These are phyloP conservation scores for Colletotrichum caudatum DNA, from an alignment of 2,329 filamentous ascomycete genomes.

Conservation along the genomic window DNA sequence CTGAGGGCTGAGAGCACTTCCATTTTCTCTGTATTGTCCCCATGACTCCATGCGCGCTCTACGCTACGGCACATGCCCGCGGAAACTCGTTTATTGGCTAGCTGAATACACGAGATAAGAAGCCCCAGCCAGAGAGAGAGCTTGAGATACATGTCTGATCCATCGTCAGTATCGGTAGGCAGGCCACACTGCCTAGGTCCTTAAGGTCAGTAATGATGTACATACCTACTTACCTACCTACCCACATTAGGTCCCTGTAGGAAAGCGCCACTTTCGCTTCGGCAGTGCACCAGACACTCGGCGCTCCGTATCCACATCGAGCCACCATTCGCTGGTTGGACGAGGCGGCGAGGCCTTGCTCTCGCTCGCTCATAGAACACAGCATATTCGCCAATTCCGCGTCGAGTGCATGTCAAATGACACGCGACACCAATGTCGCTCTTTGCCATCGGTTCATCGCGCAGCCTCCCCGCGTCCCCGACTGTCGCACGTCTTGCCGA, in stretches of 20 bases:
- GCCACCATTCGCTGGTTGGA: constrained; percentile 12
- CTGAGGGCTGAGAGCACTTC: not conserved
- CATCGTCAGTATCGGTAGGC: constrained; percentile 15
- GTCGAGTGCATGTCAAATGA: constrained; percentile 11
- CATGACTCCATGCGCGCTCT: not conserved
- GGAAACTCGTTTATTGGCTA: constrained; percentile 18
- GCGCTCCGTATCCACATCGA: constrained; percentile 6
- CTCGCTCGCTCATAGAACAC: not conserved
- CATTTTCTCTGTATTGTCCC: not conserved
- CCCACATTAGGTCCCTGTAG: not conserved
- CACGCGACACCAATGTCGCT: constrained; percentile 37
- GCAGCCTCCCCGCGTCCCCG: constrained; percentile 8
- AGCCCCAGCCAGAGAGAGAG: constrained; percentile 25
- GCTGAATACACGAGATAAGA: constrained; percentile 29
- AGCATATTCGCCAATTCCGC: constrained; percentile 18
- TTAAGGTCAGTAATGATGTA: not conserved
- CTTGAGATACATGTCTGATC: not conserved
- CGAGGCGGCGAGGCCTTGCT: not conserved
- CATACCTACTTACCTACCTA: too few relatives aligned
- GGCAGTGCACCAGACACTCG: constrained; percentile 12
- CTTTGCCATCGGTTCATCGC: constrained; percentile 6
- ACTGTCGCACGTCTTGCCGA: constrained; percentile 10
- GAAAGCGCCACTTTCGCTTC: constrained; percentile 29
- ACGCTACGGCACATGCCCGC: not conserved
- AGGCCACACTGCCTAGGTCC: not conserved